Percentiles rank a stretch among this genome's conserved stretches.
Conservation (phyloP, 2,329 filamentous ascomycete species). For the Fusarium sp. region DNA sequence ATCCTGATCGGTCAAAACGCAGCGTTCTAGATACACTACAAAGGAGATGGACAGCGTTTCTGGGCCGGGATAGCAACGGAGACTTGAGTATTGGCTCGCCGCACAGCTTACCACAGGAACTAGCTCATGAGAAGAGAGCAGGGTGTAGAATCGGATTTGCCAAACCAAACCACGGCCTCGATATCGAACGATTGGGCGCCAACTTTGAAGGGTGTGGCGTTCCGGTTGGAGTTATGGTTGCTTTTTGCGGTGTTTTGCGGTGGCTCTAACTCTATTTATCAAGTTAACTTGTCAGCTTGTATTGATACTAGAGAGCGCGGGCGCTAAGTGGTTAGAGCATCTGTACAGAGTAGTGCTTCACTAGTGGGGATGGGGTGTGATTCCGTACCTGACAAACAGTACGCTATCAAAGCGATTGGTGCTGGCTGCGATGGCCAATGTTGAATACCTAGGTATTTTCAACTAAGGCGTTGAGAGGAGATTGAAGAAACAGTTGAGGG, state of each 20-base stretch:
- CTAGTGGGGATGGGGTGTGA: conserved; percentile 16
- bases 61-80: no score
- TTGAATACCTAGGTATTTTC: no score
- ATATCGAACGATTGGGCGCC: conserved; percentile 16
- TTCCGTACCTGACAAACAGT: background rate
- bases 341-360: conserved; percentile 14
- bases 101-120: conserved; percentile 2
- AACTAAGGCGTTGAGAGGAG: no score
- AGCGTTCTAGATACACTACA: background rate
- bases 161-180: conserved; percentile 12
- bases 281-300: conserved; percentile 22
- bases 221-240: conserved; percentile 34
- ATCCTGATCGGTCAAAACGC: background rate
- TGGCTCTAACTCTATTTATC: conserved; percentile 41
- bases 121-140: conserved; percentile 7
- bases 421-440: no score
- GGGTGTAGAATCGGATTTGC: conserved; percentile 6
- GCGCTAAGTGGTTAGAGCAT: conserved; percentile 31
- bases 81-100: background rate
- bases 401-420: no score
- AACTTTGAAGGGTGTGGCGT: conserved; percentile 21
- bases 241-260: conserved; percentile 46
- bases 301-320: conserved; percentile 16
- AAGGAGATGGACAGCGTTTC: background rate
- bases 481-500: no score